Evolutionary conservation across 192 early-diverging fungal species (phyloP), one percentile per base, ranked within the genome.

Genomic region (Gamsiella multidivaricata): DNA sequence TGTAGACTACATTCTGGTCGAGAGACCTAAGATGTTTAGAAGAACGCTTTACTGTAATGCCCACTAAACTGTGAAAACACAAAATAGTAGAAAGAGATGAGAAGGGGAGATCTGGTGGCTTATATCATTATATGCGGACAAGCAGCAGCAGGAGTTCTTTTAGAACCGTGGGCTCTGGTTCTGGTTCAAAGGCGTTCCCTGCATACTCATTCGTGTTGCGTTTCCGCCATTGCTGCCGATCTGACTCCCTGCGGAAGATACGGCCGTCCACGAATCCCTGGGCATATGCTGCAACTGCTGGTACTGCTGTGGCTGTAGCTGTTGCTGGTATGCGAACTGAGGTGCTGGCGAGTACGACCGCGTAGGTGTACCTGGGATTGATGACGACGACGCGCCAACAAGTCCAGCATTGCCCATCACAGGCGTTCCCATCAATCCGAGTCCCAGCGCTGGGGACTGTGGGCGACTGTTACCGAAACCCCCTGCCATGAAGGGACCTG

Each of bases 401-500:
- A 53, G 22, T 10, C 46, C 29, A 50, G 54, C 28, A 15, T 61
- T 32, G 10, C 57, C 7, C 43, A 42, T 79, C 54, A 61, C 55
- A 33, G 63, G 47, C 29, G 51, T 47, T 37, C 55, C 56, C 56
- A 62, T 61, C 5, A 43, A 41, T 29, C 47, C 67, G 32, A 60
- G 18, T 3, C 67, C 76, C 28, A 79, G 31, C 11, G 70, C 76
- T n/a, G 81, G 81, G 18, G 81, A 83, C 39, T 79, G 81, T 15
- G 75, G 61, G 11, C 76, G 70, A 46, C 62, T 61, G 14, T 22
- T 28, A 18, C 3, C 9, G 12, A 26, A 49, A 37, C 26, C 41
- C 11, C 11, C 32, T 3, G 51, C 58, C 62, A 80, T 71, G 29
- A 66, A 66, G 0, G 61, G 68, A 31, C 47, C 65, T 11, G 47